Evolutionary conservation across 805 yeast species (phyloP).

Genomic region (Yarrowia phangngaensis): DNA sequence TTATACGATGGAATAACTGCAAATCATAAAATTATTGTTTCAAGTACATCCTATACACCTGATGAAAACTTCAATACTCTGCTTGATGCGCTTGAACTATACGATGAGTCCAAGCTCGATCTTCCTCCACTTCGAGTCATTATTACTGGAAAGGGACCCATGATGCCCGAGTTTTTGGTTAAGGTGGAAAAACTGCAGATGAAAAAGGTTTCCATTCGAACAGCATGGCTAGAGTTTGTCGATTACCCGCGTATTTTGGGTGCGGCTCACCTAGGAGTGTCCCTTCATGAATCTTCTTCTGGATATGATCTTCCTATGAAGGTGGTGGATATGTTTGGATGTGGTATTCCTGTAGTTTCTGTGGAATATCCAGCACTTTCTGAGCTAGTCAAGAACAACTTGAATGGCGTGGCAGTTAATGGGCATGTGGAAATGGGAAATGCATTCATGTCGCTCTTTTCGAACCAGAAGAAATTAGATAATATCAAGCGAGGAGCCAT

Average conservation of each 20-base stretch:
- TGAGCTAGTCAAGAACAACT: constrained; percentile 67
- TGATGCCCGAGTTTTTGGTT: constrained; percentile 51
- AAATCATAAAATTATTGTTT: constrained; percentile 62
- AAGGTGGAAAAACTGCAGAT: constrained; percentile 47
- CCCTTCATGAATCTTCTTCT: constrained; percentile 85
- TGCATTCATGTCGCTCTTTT: constrained; percentile 40
- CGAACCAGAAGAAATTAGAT: constrained; percentile 37
- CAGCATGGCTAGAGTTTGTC: constrained; percentile 72
- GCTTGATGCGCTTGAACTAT: constrained; percentile 60
- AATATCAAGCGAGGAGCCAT: constrained; percentile 65
- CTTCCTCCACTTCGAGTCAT: constrained; percentile 57
- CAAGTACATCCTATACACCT: constrained; percentile 92
- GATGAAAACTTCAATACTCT: constrained; percentile 82
- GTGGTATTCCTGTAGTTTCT: constrained; percentile 87
- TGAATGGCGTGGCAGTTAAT: constrained; percentile 63
- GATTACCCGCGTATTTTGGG: constrained; percentile 76
- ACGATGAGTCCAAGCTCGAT: constrained; percentile 43
- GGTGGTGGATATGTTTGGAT: constrained; percentile 91
- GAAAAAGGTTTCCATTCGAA: constrained; percentile 51
- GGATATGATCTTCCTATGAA: constrained; percentile 98
- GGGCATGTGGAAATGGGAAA: constrained; percentile 46
- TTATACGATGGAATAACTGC: constrained; percentile 41
- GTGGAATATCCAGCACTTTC: constrained; percentile 69
- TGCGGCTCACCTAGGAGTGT: constrained; percentile 80
- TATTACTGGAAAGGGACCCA: constrained; percentile 98